Percentiles rank a stretch among this genome's conserved stretches.
These are phyloP conservation scores for Arabidopsis arenosa DNA, from an alignment of 345 rosid genomes.

Conservation along the genomic window DNA sequence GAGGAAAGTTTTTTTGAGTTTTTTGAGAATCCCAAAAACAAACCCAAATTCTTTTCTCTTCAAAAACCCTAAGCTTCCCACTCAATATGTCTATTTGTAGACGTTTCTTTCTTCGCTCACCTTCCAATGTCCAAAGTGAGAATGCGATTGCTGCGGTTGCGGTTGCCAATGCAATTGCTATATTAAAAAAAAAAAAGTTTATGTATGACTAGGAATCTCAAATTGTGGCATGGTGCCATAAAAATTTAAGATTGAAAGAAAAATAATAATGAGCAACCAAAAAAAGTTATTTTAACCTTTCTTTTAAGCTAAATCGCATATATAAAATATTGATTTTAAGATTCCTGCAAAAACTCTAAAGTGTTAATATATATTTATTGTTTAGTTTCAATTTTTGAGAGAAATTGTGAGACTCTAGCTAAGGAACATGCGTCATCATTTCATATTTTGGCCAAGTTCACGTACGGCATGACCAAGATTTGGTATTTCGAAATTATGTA, in stretches of 20 bases:
- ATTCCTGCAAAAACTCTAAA: background rate
- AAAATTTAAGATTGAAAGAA: too few species aligned
- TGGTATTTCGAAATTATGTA: background rate
- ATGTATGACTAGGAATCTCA: slow-evolving; percentile 11
- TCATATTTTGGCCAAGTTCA: background rate
- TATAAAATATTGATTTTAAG: background rate
- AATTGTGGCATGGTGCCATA: background rate
- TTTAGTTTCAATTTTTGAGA: too few species aligned
- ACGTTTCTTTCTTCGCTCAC: slow-evolving; percentile 56
- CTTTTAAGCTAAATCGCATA: slow-evolving; percentile 1
- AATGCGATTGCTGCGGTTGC: slow-evolving; percentile 25
- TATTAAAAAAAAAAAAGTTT: background rate
- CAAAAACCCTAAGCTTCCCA: slow-evolving; percentile 47
- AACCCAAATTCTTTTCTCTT: slow-evolving; percentile 42
- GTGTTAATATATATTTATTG: background rate
- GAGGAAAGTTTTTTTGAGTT: slow-evolving; percentile 9
- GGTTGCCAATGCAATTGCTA: slow-evolving; percentile 1
- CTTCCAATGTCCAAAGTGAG: slow-evolving; percentile 25
- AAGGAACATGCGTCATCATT: background rate
- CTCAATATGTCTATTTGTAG: slow-evolving; percentile 57
- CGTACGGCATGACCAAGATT: background rate
- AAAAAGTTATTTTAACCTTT: background rate
- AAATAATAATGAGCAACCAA: background rate
- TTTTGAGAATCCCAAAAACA: slow-evolving; percentile 69
- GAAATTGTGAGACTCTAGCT: background rate